Evolutionary conservation across 257 asterid species (phyloP).

Genomic region (Solanum clarkiae): DNA sequence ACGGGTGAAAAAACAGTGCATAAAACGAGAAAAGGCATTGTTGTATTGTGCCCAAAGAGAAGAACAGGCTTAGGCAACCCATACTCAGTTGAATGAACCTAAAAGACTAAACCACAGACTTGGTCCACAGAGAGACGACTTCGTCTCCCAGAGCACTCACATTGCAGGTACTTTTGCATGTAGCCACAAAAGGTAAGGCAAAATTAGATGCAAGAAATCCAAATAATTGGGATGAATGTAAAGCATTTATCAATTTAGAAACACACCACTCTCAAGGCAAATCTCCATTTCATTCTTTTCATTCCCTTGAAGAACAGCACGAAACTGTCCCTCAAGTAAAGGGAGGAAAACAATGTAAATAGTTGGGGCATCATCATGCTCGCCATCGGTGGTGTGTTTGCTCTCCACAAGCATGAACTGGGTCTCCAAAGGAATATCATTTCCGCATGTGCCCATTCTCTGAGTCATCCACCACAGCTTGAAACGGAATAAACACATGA

Average conservation of each 20-base stretch:
- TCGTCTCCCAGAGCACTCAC: not conserved
- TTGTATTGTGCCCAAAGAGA: not conserved
- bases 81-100: not conserved
- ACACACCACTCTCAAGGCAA: slow-evolving; percentile 97
- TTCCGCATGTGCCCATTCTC: slow-evolving; percentile 86
- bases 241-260: not conserved
- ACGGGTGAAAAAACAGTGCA: not conserved
- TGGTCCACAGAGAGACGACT: not conserved
- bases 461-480: slow-evolving; percentile 99
- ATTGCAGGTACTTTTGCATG: not conserved
- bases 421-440: slow-evolving; percentile 85
- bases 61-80: not conserved
- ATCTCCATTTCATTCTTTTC: slow-evolving; percentile 78
- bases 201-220: slow-evolving; percentile 6
- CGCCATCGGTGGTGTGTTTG: slow-evolving; percentile 54
- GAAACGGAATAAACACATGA: slow-evolving; percentile 93
- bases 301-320: slow-evolving; percentile 96
- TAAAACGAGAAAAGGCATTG: not conserved
- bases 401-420: slow-evolving; percentile 96
- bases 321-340: slow-evolving; percentile 90
- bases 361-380: slow-evolving; percentile 41
- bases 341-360: slow-evolving; percentile 87
- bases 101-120: not conserved
- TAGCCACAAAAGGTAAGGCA: not conserved
- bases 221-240: not conserved